Conservation (phyloP, 345 rosid genomes). For the Salix purpurea region DNA sequence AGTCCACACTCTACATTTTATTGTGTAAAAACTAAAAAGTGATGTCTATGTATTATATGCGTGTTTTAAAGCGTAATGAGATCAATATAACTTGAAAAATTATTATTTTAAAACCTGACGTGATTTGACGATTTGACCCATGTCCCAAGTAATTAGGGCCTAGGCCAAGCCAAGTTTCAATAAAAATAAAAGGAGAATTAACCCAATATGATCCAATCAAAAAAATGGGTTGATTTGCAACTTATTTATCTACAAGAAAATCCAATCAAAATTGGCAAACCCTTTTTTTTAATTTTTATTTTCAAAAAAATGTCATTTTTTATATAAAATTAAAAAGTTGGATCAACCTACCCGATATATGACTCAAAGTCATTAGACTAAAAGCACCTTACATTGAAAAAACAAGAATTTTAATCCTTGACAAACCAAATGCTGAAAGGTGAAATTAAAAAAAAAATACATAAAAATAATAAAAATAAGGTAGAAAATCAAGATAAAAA, state of each 20-base stretch:
- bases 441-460: too few relatives aligned
- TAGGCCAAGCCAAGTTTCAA: not conserved
- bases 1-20: too few relatives aligned
- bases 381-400: too few relatives aligned
- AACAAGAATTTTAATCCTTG: too few relatives aligned
- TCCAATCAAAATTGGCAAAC: not conserved
- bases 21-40: too few relatives aligned
- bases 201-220: fast-evolving
- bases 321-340: not conserved
- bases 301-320: not conserved
- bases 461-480: too few relatives aligned
- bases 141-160: fast-evolving
- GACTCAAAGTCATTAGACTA: too few relatives aligned
- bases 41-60: too few relatives aligned
- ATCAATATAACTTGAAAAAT: not conserved
- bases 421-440: too few relatives aligned
- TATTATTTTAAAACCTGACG: fast-evolving
- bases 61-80: not conserved
- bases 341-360: too few relatives aligned
- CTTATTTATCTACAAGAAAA: not conserved
- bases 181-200: not conserved
- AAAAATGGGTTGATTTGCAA: not conserved
- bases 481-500: too few relatives aligned
- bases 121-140: fast-evolving
- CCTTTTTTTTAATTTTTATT: too few relatives aligned